phyloP scores from a whole-genome alignment of 2,329 filamentous ascomycete species.

The Colletotrichum nymphaeae region DNA sequence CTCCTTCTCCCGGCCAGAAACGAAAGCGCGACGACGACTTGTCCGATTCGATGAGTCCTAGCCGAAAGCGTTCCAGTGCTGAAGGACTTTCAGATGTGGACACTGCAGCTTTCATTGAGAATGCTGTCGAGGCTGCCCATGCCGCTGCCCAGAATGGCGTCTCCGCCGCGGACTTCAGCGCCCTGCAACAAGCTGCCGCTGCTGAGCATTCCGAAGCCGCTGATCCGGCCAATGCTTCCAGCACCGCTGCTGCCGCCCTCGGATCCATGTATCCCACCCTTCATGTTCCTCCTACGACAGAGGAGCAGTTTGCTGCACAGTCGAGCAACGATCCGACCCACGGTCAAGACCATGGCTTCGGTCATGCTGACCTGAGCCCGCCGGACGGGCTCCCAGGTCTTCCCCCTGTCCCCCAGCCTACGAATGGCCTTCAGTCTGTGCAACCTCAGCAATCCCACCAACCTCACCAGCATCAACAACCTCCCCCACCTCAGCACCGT shows the following conservation, averaged over 20 bases:
- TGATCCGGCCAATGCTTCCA: slow-evolving; percentile 66
- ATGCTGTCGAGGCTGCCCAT: slow-evolving; percentile 58
- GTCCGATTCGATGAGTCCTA: slow-evolving; percentile 59
- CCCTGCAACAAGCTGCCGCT: slow-evolving; percentile 64
- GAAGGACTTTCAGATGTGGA: slow-evolving; percentile 52
- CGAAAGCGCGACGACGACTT: slow-evolving; percentile 63
- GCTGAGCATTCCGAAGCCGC: slow-evolving; percentile 59
- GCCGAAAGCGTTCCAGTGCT: slow-evolving; percentile 64
- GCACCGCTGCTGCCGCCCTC: slow-evolving; percentile 69
- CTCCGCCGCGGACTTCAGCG: slow-evolving; percentile 66
- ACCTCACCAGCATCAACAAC: slow-evolving; percentile 38
- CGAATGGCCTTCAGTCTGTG: slow-evolving; percentile 30
- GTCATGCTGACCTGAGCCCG: slow-evolving; percentile 48
- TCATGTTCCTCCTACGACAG: slow-evolving; percentile 67
- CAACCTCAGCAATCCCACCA: slow-evolving; percentile 38
- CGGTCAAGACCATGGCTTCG: slow-evolving; percentile 48
- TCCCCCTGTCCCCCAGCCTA: slow-evolving; percentile 35
- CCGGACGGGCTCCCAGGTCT: slow-evolving; percentile 41
- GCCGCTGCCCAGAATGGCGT: slow-evolving; percentile 53
- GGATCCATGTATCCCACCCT: slow-evolving; percentile 69
- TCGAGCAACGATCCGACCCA: slow-evolving; percentile 50
- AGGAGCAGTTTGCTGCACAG: slow-evolving; percentile 70
- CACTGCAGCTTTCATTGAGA: slow-evolving; percentile 65
- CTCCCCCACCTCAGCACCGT: slow-evolving; percentile 42
- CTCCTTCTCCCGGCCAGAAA: slow-evolving; percentile 61